A percentile compares a stretch with the other conserved stretches of the same genome.
These are phyloP conservation scores for Solanum medicagineum DNA, from an alignment of 257 asterid genomes.

Conservation along the genomic window DNA sequence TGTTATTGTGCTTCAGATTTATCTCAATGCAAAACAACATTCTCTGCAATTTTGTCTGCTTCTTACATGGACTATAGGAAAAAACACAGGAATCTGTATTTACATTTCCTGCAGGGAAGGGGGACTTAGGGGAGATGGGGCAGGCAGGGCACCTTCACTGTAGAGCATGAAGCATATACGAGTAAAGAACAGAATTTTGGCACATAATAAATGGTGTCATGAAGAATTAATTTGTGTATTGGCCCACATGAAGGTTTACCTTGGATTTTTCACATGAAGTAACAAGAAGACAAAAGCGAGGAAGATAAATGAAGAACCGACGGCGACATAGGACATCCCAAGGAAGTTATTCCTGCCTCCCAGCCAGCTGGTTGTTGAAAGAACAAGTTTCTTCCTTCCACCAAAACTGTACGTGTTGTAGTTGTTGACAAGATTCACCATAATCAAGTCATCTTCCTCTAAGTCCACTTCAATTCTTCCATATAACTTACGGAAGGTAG, in stretches of 20 bases:
- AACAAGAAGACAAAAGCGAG: conserved; percentile 41
- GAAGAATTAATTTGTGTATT: neutral
- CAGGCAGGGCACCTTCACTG: neutral
- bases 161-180: neutral
- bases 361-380: conserved; percentile 57
- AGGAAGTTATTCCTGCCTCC: conserved; percentile 66
- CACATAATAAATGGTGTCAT: neutral
- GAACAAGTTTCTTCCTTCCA: conserved; percentile 61
- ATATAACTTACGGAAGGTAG: conserved; percentile 56
- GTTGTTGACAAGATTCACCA: conserved; percentile 45
- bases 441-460: conserved; percentile 32
- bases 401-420: conserved; percentile 72
- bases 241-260: conserved; percentile 21
- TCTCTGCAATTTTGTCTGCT: neutral
- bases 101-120: neutral
- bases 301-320: conserved; percentile 36
- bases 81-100: neutral
- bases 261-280: conserved; percentile 48
- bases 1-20: neutral
- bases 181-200: neutral
- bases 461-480: conserved; percentile 68
- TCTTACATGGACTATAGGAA: neutral
- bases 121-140: neutral
- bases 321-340: conserved; percentile 43
- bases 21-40: neutral